phyloP scores from a whole-genome alignment of 805 yeast genomes.

The Zygosaccharomyces rouxii region DNA sequence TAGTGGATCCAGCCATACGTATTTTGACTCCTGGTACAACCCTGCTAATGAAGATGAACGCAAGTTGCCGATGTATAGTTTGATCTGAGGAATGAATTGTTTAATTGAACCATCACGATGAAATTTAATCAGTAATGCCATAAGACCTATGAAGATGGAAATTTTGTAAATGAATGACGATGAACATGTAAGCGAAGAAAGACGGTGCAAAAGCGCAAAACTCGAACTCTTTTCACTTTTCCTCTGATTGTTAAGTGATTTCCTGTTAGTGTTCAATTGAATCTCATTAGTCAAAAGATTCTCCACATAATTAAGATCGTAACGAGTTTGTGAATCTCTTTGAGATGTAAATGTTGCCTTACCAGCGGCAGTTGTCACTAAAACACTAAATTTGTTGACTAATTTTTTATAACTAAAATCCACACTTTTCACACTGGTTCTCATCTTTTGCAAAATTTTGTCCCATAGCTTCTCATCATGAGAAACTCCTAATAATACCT shows the following conservation, averaged over 20 bases:
- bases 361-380: slow-evolving; percentile 28
- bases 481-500: slow-evolving; percentile 29
- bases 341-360: neutral
- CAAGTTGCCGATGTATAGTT: slow-evolving; percentile 7
- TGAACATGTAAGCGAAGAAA: slow-evolving; percentile 8
- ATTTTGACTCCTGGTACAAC: slow-evolving; percentile 9
- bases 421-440: slow-evolving; percentile 1
- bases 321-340: neutral
- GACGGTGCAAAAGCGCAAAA: slow-evolving; percentile 6
- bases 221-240: slow-evolving; percentile 2
- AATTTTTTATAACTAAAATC: slow-evolving; percentile 9
- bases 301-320: slow-evolving; percentile 8
- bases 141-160: slow-evolving; percentile 14
- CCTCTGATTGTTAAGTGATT: slow-evolving; percentile 5
- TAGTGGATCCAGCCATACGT: slow-evolving; percentile 15
- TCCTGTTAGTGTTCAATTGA: slow-evolving; percentile 16
- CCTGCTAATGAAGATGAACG: slow-evolving; percentile 11
- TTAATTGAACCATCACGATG: slow-evolving; percentile 9
- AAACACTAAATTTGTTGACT: slow-evolving; percentile 29
- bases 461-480: slow-evolving; percentile 19
- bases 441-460: slow-evolving; percentile 13
- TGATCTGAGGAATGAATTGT: slow-evolving; percentile 9
- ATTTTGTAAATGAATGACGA: slow-evolving; percentile 12
- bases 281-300: slow-evolving; percentile 19
- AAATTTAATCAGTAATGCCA: slow-evolving; percentile 12